phyloP scores from a whole-genome alignment of 78 protist genomes.

The Dictyostelium brefeldianum region DNA sequence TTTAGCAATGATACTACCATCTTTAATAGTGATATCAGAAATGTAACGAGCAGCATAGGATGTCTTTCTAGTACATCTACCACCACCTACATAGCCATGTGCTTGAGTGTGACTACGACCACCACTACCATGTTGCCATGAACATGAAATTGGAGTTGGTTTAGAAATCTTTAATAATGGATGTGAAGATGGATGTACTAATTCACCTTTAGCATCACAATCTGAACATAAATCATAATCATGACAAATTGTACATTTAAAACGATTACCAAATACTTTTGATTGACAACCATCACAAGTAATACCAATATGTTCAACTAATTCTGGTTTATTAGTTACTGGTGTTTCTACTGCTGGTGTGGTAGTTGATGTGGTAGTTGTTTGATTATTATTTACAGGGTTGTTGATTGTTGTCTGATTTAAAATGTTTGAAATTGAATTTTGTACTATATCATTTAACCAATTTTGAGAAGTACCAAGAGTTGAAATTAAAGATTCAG shows the following conservation, averaged over 20 bases:
- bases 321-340: not conserved
- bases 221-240: conserved; percentile 79
- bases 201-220: conserved; percentile 53
- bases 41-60: conserved; percentile 58
- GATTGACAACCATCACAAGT: conserved; percentile 77
- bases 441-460: conserved; percentile 1
- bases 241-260: conserved; percentile 74
- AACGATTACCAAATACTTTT: conserved; percentile 64
- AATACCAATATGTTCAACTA: conserved; percentile 62
- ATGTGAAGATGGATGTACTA: conserved; percentile 47
- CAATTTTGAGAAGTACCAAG: not conserved
- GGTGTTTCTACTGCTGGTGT: not conserved
- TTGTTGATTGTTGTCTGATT: not conserved
- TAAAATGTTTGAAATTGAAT: not conserved
- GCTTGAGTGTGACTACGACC: not conserved
- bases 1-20: conserved; percentile 76
- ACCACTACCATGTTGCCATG: not conserved
- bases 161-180: conserved; percentile 44
- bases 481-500: not conserved
- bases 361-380: not conserved
- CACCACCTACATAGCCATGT: conserved; percentile 18
- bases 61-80: conserved; percentile 20
- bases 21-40: conserved; percentile 75
- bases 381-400: not conserved
- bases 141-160: conserved; percentile 34